Evolutionary conservation across 192 early-diverging fungal genomes (phyloP), one percentile per base, ranked within the genome.

Genomic region (Umbelopsis sp.): DNA sequence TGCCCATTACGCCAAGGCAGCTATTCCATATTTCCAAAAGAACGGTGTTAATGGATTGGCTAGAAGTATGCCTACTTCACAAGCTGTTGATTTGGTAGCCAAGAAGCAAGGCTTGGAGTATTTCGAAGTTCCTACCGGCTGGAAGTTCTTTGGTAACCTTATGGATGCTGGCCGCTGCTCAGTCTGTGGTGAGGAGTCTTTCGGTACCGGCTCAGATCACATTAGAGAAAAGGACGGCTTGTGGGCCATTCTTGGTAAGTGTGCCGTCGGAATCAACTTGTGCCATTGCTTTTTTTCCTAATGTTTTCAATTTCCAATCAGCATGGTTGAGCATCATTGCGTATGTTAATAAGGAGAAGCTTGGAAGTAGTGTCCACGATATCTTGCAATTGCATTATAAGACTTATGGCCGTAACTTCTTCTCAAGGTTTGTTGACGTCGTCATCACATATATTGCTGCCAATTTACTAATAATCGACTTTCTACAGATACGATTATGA

Each of bases 191-290:
- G 97, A 99, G 74, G 97, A 99, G 81, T 93, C 91, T 6, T 99
- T 99, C 80, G 97, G 97, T 64, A 99, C 97, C 15, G 97, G 97
- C 64, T 97, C 95, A 0, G 96, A 98, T 81, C 96, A 98, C 68
- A 97, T 99, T 65, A 94, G 97, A 64, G 97, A 99, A 77, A 99
- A 99, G 85, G 97, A 99, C 82, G 97, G 97, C 52, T 80, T 99
- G 64, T 99, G 97, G 97, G 97, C 97, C 23, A 80, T 98, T 53
- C 76, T 98, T 35, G 89, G 90, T 91, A 78, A 58, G 76, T 58
- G 22, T 30, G 27, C 27, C 27, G 1, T 30, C 27, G 1, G 27
- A 30, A 30, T 30, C 27, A 30, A 30, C 1, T 30, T 30, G 27
- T 30, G 27, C 3, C 27, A 30, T 2, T 30, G 27, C 27, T 64